phyloP scores from a whole-genome alignment of 2,329 filamentous ascomycete genomes.

The Venturia pyrina region DNA sequence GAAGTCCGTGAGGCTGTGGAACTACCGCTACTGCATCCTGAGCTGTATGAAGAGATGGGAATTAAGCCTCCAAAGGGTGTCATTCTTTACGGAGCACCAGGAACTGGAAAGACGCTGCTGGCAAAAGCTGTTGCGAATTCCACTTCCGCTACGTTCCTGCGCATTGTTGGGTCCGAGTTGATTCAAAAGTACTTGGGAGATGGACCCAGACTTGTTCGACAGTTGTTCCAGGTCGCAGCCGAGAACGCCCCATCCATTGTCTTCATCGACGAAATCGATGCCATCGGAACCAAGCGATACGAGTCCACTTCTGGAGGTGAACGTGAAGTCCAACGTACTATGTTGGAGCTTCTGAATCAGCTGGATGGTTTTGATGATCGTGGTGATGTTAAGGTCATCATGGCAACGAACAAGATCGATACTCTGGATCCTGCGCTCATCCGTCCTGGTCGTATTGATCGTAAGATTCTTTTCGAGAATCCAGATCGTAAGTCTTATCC shows the following conservation, averaged over 20 bases:
- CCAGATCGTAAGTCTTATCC: conserved; percentile 48
- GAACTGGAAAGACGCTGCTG: conserved; percentile 91
- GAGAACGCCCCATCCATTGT: conserved; percentile 96
- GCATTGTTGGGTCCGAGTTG: conserved; percentile 92
- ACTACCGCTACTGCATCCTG: conserved; percentile 84
- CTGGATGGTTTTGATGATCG: conserved; percentile 98
- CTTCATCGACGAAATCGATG: conserved; percentile 98
- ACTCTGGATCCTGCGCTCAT: conserved; percentile 93
- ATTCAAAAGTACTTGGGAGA: conserved; percentile 99
- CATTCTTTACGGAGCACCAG: conserved; percentile 93
- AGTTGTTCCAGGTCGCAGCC: conserved; percentile 91
- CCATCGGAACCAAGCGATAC: conserved; percentile 97
- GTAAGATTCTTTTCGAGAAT: conserved; percentile 81
- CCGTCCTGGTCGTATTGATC: conserved; percentile 92
- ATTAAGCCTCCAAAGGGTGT: conserved; percentile 99
- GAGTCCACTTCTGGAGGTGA: conserved; percentile 95
- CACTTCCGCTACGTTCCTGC: conserved; percentile 95
- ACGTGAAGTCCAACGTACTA: conserved; percentile 93
- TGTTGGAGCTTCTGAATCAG: conserved; percentile 97
- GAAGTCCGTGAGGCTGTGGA: conserved; percentile 97
- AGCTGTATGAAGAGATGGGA: conserved; percentile 99
- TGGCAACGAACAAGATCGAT: conserved; percentile 99
- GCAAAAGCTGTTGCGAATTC: conserved; percentile 98
- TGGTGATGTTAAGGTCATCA: conserved; percentile 98
- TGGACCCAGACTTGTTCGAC: conserved; percentile 84